A percentile compares a stretch with the other conserved stretches of the same genome.
These are phyloP conservation scores for Furcasterigmium furcatum DNA, from an alignment of 2,329 filamentous ascomycete genomes.

Conservation along the genomic window DNA sequence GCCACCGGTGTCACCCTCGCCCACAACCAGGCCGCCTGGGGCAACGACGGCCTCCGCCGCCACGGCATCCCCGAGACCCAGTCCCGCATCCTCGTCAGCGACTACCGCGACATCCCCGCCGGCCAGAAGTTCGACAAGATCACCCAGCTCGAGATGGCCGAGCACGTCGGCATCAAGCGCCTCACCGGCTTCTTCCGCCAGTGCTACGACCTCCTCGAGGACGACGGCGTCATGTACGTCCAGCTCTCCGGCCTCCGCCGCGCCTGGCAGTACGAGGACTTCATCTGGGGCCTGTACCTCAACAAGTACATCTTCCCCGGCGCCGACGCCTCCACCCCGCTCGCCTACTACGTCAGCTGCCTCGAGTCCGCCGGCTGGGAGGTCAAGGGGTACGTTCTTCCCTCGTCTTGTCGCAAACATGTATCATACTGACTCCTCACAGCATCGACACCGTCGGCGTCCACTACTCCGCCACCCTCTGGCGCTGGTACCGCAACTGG, in stretches of 20 bases:
- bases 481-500: conserved; percentile 99
- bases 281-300: conserved; percentile 98
- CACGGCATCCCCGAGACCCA: conserved; percentile 82
- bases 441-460: conserved; percentile 88
- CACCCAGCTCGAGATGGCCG: conserved; percentile 96
- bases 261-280: conserved; percentile 95
- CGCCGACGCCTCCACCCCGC: conserved; percentile 89
- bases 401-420: background rate
- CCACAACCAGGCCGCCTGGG: conserved; percentile 95
- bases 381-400: conserved; percentile 60
- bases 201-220: conserved; percentile 92
- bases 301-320: conserved; percentile 99
- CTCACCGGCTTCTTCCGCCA: conserved; percentile 78
- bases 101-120: conserved; percentile 91
- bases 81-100: conserved; percentile 90
- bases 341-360: conserved; percentile 81
- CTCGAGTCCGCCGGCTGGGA: conserved; percentile 84
- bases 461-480: conserved; percentile 94
- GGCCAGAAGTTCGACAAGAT: conserved; percentile 84
- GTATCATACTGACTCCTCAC: background rate
- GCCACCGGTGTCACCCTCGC: conserved; percentile 91
- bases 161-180: conserved; percentile 95
- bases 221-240: conserved; percentile 93
- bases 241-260: conserved; percentile 94
- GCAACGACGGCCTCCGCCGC: conserved; percentile 83